These are phyloP conservation scores for Mrakia frigida DNA, from an alignment of 768 basidiomycete species.

Conservation along the genomic window DNA sequence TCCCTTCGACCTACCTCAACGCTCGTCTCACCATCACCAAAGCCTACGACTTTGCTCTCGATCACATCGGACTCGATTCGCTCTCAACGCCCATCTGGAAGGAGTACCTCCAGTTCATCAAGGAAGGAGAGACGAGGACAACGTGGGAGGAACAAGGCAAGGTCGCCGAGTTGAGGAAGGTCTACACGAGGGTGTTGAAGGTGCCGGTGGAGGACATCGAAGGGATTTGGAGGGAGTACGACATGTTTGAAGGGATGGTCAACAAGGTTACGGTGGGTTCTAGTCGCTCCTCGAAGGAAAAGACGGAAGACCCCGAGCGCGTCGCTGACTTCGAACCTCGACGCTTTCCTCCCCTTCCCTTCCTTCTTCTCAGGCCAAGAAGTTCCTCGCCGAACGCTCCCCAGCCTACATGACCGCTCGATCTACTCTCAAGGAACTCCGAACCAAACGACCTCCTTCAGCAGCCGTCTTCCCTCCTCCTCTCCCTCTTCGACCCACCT, in stretches of 20 bases:
- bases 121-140: slow-evolving; percentile 68
- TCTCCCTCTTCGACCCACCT: slow-evolving; percentile 66
- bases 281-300: not conserved
- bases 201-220: slow-evolving; percentile 93
- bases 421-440: slow-evolving; percentile 72
- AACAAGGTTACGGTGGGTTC: slow-evolving; percentile 72
- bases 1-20: slow-evolving; percentile 40
- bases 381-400: slow-evolving; percentile 87
- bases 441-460: slow-evolving; percentile 49
- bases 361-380: slow-evolving; percentile 63
- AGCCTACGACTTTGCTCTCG: slow-evolving; percentile 89
- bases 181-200: slow-evolving; percentile 88
- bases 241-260: slow-evolving; percentile 79
- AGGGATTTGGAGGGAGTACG: slow-evolving; percentile 85
- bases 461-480: slow-evolving; percentile 41
- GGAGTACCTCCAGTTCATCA: slow-evolving; percentile 87
- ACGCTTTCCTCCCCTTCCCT: not conserved
- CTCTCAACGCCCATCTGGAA: slow-evolving; percentile 88
- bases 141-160: slow-evolving; percentile 96
- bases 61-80: slow-evolving; percentile 83
- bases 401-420: slow-evolving; percentile 94
- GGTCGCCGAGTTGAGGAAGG: slow-evolving; percentile 84
- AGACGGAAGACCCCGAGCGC: no score
- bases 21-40: slow-evolving; percentile 74
- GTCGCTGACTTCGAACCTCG: no score